phyloP scores from a whole-genome alignment of 805 yeast species.

The Kodamaea laetipori region DNA sequence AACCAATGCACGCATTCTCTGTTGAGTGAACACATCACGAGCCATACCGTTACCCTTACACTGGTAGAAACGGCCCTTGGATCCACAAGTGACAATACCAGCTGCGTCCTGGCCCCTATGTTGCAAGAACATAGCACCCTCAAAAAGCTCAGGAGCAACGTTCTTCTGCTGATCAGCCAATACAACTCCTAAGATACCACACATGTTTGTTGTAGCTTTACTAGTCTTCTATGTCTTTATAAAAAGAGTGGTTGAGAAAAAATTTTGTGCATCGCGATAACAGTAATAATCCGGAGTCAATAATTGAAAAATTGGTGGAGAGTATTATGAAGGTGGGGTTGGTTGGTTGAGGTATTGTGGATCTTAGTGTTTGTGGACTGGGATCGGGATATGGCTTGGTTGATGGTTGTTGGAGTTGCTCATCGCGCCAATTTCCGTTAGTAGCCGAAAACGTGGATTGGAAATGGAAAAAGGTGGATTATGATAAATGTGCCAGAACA shows the following conservation, averaged over 20 bases:
- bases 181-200: constrained; percentile 91
- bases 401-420: too few relatives aligned
- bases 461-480: too few relatives aligned
- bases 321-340: too few relatives aligned
- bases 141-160: constrained; percentile 89
- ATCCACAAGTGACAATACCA: constrained; percentile 96
- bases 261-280: constrained; percentile 11
- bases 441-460: too few relatives aligned
- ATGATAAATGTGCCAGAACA: too few relatives aligned
- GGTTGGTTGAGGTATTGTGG: too few relatives aligned
- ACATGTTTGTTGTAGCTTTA: constrained; percentile 52
- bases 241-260: constrained; percentile 6
- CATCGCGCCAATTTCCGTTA: too few relatives aligned
- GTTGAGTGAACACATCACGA: constrained; percentile 89
- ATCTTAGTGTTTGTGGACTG: too few relatives aligned
- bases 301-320: too few relatives aligned
- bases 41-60: constrained; percentile 99
- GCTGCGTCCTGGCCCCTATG: constrained; percentile 99
- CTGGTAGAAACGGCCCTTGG: constrained; percentile 90
- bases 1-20: constrained; percentile 72
- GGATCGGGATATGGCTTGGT: too few relatives aligned
- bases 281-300: too few relatives aligned
- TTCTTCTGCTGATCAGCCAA: constrained; percentile 69
- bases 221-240: neutral
- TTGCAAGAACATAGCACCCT: constrained; percentile 89